A percentile compares a stretch with the other conserved stretches of the same genome.
Conservation (phyloP, 345 rosid genomes). For the Salix caprea region DNA sequence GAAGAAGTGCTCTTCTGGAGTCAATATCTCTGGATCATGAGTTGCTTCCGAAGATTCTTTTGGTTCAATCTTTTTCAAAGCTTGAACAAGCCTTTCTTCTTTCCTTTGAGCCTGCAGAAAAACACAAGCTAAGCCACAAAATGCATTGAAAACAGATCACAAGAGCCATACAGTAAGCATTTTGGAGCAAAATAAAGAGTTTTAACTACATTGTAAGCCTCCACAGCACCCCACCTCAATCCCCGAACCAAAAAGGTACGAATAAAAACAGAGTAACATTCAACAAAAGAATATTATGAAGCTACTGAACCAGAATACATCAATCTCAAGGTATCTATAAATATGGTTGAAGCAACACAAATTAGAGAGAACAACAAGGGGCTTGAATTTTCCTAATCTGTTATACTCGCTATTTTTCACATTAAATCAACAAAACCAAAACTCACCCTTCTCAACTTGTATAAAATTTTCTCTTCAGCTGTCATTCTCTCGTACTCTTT, state of each 20-base stretch:
- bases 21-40: conserved; percentile 91
- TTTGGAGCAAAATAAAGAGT: too few species aligned
- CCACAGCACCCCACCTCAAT: background rate
- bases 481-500: conserved; percentile 89
- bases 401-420: background rate
- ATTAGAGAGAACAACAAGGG: background rate
- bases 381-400: background rate
- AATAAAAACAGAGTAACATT: background rate
- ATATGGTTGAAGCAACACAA: conserved; percentile 5
- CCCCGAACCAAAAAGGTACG: background rate
- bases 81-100: conserved; percentile 66
- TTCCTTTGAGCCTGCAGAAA: conserved; percentile 65
- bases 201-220: background rate
- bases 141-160: background rate
- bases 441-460: conserved; percentile 67
- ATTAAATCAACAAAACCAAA: background rate
- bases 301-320: background rate
- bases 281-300: background rate
- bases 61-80: conserved; percentile 77
- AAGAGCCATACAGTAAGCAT: background rate
- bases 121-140: background rate
- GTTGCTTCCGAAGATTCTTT: conserved; percentile 56
- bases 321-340: background rate
- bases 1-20: conserved; percentile 90
- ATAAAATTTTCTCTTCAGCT: conserved; percentile 66